Conservation (phyloP, 129 eudicot genomes). For the Chrysanthemum makinoi region DNA sequence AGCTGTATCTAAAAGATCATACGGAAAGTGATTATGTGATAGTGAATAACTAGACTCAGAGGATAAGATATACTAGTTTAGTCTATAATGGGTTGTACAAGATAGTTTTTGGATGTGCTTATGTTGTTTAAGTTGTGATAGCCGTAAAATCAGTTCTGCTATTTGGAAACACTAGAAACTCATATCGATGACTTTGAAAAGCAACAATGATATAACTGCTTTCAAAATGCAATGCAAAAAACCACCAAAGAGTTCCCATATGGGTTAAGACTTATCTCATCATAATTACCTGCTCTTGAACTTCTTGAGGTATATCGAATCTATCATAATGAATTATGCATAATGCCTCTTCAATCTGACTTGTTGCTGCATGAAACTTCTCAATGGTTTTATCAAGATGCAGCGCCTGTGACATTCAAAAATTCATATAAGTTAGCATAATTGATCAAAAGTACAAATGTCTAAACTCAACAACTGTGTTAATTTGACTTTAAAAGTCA, state of each 20-base stretch:
- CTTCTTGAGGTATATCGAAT: not conserved
- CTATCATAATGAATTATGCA: not conserved
- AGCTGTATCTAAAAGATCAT: slow-evolving; percentile 3
- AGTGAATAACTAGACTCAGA: too few relatives aligned
- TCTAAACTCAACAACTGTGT: not conserved
- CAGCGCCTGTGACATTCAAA: not conserved
- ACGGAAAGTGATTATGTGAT: too few relatives aligned
- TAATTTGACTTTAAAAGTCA: not conserved
- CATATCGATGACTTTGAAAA: too few relatives aligned
- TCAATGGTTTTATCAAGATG: not conserved
- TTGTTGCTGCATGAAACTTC: slow-evolving; percentile 4
- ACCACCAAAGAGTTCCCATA: not conserved
- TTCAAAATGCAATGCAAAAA: not conserved
- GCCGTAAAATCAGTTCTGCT: too few relatives aligned
- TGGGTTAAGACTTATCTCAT: not conserved
- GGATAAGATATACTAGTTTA: too few relatives aligned
- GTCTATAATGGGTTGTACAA: too few relatives aligned
- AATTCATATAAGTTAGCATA: not conserved
- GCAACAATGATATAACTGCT: too few relatives aligned
- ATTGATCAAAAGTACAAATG: not conserved
- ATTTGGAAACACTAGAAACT: too few relatives aligned
- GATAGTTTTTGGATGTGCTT: too few relatives aligned
- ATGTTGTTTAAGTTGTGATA: too few relatives aligned
- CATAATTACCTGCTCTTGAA: not conserved
- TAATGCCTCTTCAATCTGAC: slow-evolving; percentile 4